Conservation (phyloP, 2,329 filamentous ascomycete genomes). For the Corniculantispora saksenae region DNA sequence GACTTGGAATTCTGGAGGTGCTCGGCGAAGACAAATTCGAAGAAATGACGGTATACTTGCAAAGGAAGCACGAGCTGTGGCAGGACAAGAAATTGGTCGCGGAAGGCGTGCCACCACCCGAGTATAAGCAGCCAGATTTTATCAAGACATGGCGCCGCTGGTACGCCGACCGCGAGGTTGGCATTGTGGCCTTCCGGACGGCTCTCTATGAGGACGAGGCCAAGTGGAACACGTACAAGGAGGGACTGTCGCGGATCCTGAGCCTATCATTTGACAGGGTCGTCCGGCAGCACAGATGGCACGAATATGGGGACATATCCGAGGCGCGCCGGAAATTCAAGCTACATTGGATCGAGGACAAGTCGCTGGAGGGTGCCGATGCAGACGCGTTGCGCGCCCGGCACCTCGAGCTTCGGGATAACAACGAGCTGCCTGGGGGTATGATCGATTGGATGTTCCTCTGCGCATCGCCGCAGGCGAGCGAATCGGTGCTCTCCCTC, state of each 20-base stretch:
- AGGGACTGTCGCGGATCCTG: conserved; percentile 11
- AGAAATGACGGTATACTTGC: conserved; percentile 3
- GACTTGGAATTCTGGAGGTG: conserved; percentile 20
- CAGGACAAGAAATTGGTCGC: conserved; percentile 11
- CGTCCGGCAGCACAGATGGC: conserved; percentile 13
- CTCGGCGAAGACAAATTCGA: conserved; percentile 22
- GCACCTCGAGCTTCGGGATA: not conserved
- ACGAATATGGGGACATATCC: conserved; percentile 17
- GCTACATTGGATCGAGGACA: conserved; percentile 23
- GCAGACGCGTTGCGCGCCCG: conserved; percentile 13
- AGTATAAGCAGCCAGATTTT: conserved; percentile 19
- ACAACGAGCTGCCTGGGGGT: conserved; percentile 1
- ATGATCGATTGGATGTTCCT: conserved; percentile 20
- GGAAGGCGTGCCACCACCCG: conserved; percentile 3
- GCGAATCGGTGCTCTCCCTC: conserved; percentile 19
- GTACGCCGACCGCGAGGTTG: conserved; percentile 17
- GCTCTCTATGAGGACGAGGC: conserved; percentile 17
- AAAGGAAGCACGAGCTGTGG: conserved; percentile 2
- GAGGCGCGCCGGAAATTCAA: conserved; percentile 20
- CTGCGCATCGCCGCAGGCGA: conserved; percentile 23
- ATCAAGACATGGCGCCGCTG: conserved; percentile 18
- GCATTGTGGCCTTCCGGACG: conserved; percentile 22
- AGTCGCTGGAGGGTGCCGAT: conserved; percentile 1
- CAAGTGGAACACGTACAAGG: conserved; percentile 20
- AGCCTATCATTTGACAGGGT: conserved; percentile 18